A percentile compares a stretch with the other conserved stretches of the same genome.
phyloP scores from a whole-genome alignment of 192 early-diverging fungal genomes.

The Coemansia sp. region DNA sequence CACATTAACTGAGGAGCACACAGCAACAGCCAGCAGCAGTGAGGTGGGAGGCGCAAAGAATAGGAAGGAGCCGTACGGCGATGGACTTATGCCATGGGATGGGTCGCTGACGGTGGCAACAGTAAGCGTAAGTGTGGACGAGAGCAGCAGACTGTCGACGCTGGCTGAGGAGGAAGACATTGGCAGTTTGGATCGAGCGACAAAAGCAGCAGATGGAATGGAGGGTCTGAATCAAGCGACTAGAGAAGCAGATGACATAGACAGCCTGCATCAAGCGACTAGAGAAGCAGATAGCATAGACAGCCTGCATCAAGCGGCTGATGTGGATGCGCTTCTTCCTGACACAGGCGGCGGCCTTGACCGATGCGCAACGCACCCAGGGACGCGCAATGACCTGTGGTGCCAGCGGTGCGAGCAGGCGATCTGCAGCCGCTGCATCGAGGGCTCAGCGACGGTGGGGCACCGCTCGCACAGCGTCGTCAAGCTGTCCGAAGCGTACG shows the following conservation, averaged over 20 bases:
- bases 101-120: slow-evolving; percentile 3
- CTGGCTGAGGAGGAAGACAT: slow-evolving; percentile 1
- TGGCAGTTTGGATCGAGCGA: too few species aligned
- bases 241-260: too few species aligned
- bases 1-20: slow-evolving; percentile 11
- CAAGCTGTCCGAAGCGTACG: slow-evolving; percentile 42
- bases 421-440: slow-evolving; percentile 35
- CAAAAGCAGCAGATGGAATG: background rate
- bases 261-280: background rate
- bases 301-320: too few species aligned
- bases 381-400: slow-evolving; percentile 42
- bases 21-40: background rate
- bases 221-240: too few species aligned
- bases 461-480: slow-evolving; percentile 22
- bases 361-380: slow-evolving; percentile 47
- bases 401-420: slow-evolving; percentile 33
- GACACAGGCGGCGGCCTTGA: slow-evolving; percentile 9
- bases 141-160: background rate
- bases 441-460: background rate
- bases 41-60: background rate
- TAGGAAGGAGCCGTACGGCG: background rate
- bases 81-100: background rate
- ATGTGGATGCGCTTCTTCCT: background rate
- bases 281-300: too few species aligned
- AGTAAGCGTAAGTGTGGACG: background rate